These are phyloP conservation scores for Ruellia speciosa DNA, from an alignment of 305 asterid genomes.

Conservation along the genomic window DNA sequence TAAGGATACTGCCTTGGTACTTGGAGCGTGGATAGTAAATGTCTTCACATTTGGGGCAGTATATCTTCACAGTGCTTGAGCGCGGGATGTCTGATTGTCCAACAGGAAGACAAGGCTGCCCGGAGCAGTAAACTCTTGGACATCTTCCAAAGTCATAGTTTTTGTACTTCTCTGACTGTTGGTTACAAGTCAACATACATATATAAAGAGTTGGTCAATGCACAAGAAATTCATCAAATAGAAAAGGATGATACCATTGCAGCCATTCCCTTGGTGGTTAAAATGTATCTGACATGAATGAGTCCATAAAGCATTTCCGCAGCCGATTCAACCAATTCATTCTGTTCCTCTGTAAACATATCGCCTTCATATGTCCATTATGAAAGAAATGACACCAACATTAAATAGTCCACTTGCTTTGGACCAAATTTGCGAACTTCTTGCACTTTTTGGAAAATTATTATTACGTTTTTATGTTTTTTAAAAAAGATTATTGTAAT, in stretches of 20 bases:
- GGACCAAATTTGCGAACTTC: neutral
- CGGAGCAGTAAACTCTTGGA: slow-evolving; percentile 2
- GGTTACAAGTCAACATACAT: slow-evolving; percentile 4
- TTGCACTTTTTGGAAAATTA: neutral
- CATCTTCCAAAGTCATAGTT: slow-evolving; percentile 34
- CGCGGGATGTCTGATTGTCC: slow-evolving; percentile 7
- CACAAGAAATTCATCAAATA: neutral
- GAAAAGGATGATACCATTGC: slow-evolving; percentile 30
- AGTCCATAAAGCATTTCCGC: slow-evolving; percentile 21
- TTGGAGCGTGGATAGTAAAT: slow-evolving; percentile 38
- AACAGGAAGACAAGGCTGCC: slow-evolving; percentile 6
- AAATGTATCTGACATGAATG: slow-evolving; percentile 37
- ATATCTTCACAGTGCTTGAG: slow-evolving; percentile 18
- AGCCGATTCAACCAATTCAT: slow-evolving; percentile 60
- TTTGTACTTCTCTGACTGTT: slow-evolving; percentile 33
- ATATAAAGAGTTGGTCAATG: neutral
- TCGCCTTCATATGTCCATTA: slow-evolving; percentile 36
- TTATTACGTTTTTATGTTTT: neutral
- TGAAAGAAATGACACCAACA: slow-evolving; percentile 9
- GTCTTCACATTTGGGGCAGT: slow-evolving; percentile 43
- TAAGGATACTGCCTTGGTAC: slow-evolving; percentile 44
- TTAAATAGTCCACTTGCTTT: neutral
- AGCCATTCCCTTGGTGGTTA: slow-evolving; percentile 42
- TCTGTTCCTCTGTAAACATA: slow-evolving; percentile 59
- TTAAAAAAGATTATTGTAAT: too few relatives aligned